These are phyloP conservation scores for Lactarius pseudohatsudake DNA, from an alignment of 768 basidiomycete species.

Conservation along the genomic window DNA sequence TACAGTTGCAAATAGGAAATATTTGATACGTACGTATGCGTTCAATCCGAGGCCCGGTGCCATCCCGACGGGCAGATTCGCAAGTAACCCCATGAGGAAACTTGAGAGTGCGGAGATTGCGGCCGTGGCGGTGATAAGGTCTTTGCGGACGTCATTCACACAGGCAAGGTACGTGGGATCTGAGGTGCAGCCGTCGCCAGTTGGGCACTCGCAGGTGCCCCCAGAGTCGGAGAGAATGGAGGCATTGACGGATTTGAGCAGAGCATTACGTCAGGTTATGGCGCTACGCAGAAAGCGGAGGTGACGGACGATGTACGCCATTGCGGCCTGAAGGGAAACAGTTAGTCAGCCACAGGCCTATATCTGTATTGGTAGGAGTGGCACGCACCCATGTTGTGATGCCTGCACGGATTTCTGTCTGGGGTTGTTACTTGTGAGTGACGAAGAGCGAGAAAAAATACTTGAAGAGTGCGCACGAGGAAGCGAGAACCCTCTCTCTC, in stretches of 20 bases:
- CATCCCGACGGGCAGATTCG: slow-evolving; percentile 87
- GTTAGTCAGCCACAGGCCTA: slow-evolving; percentile 22
- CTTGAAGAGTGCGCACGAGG: slow-evolving; percentile 30
- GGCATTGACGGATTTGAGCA: slow-evolving; percentile 66
- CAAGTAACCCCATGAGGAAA: slow-evolving; percentile 79
- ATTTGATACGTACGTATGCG: slow-evolving; percentile 58
- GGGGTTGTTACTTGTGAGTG: slow-evolving; percentile 2
- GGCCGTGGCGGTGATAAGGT: slow-evolving; percentile 82
- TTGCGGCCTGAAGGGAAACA: slow-evolving; percentile 52
- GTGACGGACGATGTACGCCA: slow-evolving; percentile 71
- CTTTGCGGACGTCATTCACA: slow-evolving; percentile 59
- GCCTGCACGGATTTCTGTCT: slow-evolving; percentile 80
- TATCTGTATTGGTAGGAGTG: neutral
- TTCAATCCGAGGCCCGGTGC: slow-evolving; percentile 85
- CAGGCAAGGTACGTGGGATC: slow-evolving; percentile 59
- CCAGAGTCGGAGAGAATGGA: slow-evolving; percentile 74
- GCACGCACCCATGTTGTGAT: slow-evolving; percentile 74
- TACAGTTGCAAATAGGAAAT: neutral
- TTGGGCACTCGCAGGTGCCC: slow-evolving; percentile 76
- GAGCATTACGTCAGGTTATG: neutral
- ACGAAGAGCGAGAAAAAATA: neutral
- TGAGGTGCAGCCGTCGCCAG: slow-evolving; percentile 51
- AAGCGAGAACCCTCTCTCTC: slow-evolving; percentile 39
- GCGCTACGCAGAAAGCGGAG: slow-evolving; percentile 7
- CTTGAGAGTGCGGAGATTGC: slow-evolving; percentile 73